These are phyloP conservation scores for Cenococcum geophilum DNA, from an alignment of 495 filamentous ascomycete genomes.

Conservation along the genomic window DNA sequence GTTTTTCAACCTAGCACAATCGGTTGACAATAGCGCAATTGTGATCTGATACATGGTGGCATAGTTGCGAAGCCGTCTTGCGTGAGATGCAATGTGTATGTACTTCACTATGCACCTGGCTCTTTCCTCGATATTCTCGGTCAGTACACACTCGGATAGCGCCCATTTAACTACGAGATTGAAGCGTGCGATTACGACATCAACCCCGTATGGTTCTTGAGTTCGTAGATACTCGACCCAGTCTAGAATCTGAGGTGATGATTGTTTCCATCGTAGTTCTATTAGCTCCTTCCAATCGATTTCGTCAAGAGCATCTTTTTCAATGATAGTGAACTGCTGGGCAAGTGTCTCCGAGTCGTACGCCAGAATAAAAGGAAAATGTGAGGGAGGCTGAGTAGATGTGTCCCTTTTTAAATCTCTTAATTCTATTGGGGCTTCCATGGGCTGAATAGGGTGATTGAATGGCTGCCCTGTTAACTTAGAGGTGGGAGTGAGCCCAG, in stretches of 20 bases:
- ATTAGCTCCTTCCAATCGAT: constrained; percentile 98
- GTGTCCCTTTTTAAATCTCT: constrained; percentile 25
- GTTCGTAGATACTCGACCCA: constrained; percentile 91
- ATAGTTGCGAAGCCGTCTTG: constrained; percentile 82
- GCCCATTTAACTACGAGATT: constrained; percentile 98
- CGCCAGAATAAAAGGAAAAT: constrained; percentile 87
- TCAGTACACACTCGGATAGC: constrained; percentile 84
- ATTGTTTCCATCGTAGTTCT: constrained; percentile 82
- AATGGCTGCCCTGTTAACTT: constrained; percentile 25
- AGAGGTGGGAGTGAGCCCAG: constrained; percentile 29
- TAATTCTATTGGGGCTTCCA: constrained; percentile 26
- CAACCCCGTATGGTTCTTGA: constrained; percentile 79
- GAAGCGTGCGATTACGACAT: constrained; percentile 93
- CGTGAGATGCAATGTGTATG: constrained; percentile 85
- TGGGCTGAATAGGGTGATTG: constrained; percentile 10
- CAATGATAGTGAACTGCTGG: constrained; percentile 90
- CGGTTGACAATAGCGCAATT: constrained; percentile 79
- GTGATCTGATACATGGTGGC: constrained; percentile 95
- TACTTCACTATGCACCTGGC: constrained; percentile 80
- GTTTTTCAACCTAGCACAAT: constrained; percentile 64
- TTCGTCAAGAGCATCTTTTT: constrained; percentile 92
- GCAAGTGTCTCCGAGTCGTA: constrained; percentile 86
- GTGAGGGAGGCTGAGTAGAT: constrained; percentile 40
- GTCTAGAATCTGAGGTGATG: constrained; percentile 57
- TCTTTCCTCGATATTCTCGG: constrained; percentile 72